Base-by-base conservation (phyloP, 768 basidiomycete species). In the Fomitopsis pulvina region DNA sequence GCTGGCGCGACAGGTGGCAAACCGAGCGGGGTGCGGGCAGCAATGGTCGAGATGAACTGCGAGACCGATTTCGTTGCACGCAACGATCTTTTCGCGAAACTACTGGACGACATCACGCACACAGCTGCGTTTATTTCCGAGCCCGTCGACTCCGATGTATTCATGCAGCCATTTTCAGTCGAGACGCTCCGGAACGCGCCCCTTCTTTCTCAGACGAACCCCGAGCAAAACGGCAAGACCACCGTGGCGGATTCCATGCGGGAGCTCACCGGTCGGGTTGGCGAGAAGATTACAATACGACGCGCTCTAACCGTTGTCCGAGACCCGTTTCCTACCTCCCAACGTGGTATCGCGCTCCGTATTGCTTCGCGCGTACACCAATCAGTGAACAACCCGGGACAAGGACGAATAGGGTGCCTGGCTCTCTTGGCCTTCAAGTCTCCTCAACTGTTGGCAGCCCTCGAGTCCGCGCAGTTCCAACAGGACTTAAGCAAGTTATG, bases 61-160 rank as follows among this genome's bases (percentile, higher is more conserved):
- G 94, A 98, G 71, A 96, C 94, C 46, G 94, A 98, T 70, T 98
- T 96, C 63, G 94, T 98, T 25, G 90, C 83, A 21, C 71, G 89
- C 55, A 94, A 91, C 59, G 79, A 85, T 51, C 71, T 92, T 11
- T 98, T 98, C 60, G 74, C 80, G 14, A 74, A 75, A 47, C 77
- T 94, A 32, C 85, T 87, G 11, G 73, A 76, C 34, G 83, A 90
- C 58, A 84, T 96, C 56, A 86, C 91, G 14, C 83, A 88, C 57
- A 92, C 89, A 1, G 81, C 85, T 28, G 91, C 91, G 5, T 87
- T 82, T 60, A 71, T 89, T 38, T 66, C 79, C 0, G 79, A 81
- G 47, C 77, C 80, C 41, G 63, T 68, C n/a, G 57, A 52, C 11
- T 37, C 28, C 56, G 37, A 45, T 48, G 39, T 57, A 59, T 62